phyloP scores from a whole-genome alignment of 140 eudicot genomes.

The Bidens hawaiensis region DNA sequence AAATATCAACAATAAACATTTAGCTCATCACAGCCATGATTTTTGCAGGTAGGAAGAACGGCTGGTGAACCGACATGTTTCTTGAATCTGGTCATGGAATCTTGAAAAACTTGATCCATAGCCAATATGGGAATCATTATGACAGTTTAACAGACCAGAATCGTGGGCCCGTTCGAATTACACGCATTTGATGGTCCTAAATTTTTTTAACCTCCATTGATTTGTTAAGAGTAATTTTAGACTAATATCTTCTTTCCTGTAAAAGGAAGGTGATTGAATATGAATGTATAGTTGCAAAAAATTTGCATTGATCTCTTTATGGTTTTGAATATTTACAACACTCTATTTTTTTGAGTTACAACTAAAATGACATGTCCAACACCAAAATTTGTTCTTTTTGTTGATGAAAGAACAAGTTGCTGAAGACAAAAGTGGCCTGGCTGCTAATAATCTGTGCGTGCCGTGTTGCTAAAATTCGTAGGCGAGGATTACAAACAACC shows the following conservation, averaged over 20 bases:
- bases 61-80: constrained; percentile 13
- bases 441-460: too few species aligned
- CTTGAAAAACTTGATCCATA: neutral
- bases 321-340: neutral
- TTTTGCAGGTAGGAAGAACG: constrained; percentile 22
- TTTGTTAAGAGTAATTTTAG: constrained; percentile 17
- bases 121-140: neutral
- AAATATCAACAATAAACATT: constrained; percentile 9
- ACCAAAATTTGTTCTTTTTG: too few species aligned
- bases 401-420: too few species aligned
- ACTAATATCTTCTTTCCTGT: constrained; percentile 2
- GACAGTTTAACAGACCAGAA: constrained; percentile 8
- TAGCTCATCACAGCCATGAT: neutral
- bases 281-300: constrained; percentile 30
- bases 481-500: too few species aligned
- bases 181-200: constrained; percentile 11
- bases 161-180: constrained; percentile 1
- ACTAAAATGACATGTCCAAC: neutral
- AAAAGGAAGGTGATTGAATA: constrained; percentile 16
- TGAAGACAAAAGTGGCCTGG: too few species aligned
- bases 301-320: neutral
- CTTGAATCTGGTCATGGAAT: constrained; percentile 1
- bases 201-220: neutral
- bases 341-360: neutral
- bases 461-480: too few species aligned